A percentile compares a stretch with the other conserved stretches of the same genome.
Evolutionary conservation across 139 green algal species (phyloP).

Genomic region (Closterium sp.): DNA sequence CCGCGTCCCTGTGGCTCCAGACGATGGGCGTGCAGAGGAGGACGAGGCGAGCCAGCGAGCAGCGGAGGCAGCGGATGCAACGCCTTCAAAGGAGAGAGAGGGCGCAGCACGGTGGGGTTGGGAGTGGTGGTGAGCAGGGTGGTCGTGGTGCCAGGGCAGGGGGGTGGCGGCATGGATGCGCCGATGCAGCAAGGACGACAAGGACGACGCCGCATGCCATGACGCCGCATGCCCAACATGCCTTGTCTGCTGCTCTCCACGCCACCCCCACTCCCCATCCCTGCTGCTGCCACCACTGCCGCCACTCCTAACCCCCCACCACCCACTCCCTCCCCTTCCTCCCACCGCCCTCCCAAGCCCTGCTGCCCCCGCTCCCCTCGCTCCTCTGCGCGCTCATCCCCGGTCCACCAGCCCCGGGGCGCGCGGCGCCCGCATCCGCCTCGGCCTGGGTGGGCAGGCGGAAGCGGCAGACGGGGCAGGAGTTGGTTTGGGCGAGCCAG

Average conservation of each 20-base stretch:
- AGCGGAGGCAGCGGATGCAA: neutral
- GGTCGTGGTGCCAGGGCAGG: neutral
- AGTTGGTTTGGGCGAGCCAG: conserved; percentile 44
- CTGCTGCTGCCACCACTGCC: neutral
- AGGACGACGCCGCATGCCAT: neutral
- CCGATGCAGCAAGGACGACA: neutral
- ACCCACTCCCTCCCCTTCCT: neutral
- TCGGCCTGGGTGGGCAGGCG: conserved; percentile 37
- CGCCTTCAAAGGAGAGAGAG: neutral
- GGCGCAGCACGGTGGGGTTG: neutral
- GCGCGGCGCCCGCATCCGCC: neutral
- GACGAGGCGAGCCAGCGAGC: neutral
- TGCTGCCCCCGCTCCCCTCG: neutral
- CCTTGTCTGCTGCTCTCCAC: neutral
- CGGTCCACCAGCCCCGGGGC: neutral
- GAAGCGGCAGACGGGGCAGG: conserved; percentile 45
- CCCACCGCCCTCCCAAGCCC: neutral
- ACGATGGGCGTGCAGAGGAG: neutral
- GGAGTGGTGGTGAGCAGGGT: neutral
- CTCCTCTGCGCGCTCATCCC: neutral
- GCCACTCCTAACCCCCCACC: neutral
- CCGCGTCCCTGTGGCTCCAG: neutral
- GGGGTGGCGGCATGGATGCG: neutral
- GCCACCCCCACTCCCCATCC: neutral
- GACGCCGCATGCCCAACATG: neutral